Conservation (phyloP, 2,329 filamentous ascomycete species). For the Phoma sp. region DNA sequence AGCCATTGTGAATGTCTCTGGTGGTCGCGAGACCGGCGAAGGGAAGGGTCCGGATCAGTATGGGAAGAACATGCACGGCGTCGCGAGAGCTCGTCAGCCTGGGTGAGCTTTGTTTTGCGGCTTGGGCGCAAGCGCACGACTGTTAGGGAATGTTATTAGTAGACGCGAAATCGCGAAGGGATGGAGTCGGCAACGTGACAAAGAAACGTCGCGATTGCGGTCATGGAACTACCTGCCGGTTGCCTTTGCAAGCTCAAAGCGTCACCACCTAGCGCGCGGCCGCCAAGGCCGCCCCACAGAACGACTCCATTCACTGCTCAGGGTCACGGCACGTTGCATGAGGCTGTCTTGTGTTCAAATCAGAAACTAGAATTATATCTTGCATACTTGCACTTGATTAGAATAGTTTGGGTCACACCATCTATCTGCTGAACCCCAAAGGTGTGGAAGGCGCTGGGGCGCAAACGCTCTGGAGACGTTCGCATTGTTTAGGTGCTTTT, state of each 20-base stretch:
- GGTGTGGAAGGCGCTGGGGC: too few species aligned
- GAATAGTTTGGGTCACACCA: too few species aligned
- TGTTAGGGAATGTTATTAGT: background rate
- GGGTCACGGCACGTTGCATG: background rate
- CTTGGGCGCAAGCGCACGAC: background rate
- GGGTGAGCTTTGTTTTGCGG: background rate
- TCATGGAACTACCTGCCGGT: constrained; percentile 13
- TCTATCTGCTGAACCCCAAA: too few species aligned
- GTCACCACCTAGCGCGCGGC: constrained; percentile 10
- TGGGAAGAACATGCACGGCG: constrained; percentile 44
- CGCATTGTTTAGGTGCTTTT: too few species aligned
- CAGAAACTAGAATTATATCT: too few species aligned
- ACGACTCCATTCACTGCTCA: constrained; percentile 4
- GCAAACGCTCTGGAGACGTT: too few species aligned
- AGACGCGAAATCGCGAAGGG: constrained; percentile 10
- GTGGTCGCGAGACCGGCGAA: constrained; percentile 36
- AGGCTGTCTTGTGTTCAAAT: too few species aligned
- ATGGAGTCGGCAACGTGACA: constrained; percentile 20
- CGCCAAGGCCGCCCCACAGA: constrained; percentile 15
- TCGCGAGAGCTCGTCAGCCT: constrained; percentile 17
- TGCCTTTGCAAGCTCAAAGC: constrained; percentile 10
- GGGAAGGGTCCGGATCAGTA: constrained; percentile 27
- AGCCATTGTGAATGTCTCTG: constrained; percentile 55
- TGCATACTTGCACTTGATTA: too few species aligned
- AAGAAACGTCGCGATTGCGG: constrained; percentile 19